Base-by-base conservation (phyloP, 2,329 filamentous ascomycete genomes). In the Mycocentrospora acerina region DNA sequence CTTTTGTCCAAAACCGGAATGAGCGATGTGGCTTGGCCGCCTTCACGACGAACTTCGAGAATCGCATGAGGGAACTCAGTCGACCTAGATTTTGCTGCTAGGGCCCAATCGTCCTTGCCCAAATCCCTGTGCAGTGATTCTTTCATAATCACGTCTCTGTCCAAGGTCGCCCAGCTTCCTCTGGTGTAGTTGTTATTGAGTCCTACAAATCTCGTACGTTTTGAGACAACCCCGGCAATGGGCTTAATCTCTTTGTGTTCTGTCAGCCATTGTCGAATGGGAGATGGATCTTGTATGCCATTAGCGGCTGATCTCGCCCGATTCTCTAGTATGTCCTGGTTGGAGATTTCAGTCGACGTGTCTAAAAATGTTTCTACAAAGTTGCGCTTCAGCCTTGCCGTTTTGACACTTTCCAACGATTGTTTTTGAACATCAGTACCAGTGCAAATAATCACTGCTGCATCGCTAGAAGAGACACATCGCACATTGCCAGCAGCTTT, bases 21-120 rank as follows among this genome's bases (percentile, higher is more conserved):
- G 11, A 77, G 57, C 16, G 64, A 58, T 14, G 57, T 52, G 16
- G 62, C 60, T 24, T 60, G 54, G 24, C 52, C 51, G 4, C 74
- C 75, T 56, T 79, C 75, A 35, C 70, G 69, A 18, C 76, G 69
- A 19, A 80, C 62, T 30, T 74, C 68, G 1, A 80, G 62, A 12
- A 79, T 66, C 18, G 74, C 74, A 54, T 77, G 72, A 4, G 76
- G 76, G 46, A 80, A 79, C 5, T 34, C 35, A 9, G 29, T 32
- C 3, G 58, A 52, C 14, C 53, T 51, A 26, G 44, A 50, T 18
- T 51, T 53, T 24, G 53, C 50, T 24, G 57, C 51, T 15, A 46
- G 41, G 4, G 57, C 28, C 64, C 66, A 64, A 4, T 68, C 62
- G 8, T 60, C 59, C 12, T 53, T 55, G 11, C 30, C 40, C 24